Base-by-base conservation (phyloP, 345 rosid species). In the Boechera divaricarpa region DNA sequence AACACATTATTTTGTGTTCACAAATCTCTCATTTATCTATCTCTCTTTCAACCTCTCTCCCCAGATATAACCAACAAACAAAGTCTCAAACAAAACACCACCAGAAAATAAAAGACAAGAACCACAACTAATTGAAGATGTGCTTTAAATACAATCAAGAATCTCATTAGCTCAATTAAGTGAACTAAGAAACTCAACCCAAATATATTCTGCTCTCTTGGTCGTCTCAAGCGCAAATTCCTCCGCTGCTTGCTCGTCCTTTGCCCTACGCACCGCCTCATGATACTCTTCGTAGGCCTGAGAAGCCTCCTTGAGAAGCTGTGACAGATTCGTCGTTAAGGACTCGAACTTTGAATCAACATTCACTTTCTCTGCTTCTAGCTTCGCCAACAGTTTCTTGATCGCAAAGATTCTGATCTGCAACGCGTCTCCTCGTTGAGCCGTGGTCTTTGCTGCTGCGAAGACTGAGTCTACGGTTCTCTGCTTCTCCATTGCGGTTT, bases 111-210 rank as follows among this genome's bases (percentile, higher is more conserved):
- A 7, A 70, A 77, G 53, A 70, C 71, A 70, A 77, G 80, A 70
- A 70, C 35, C 53, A 77, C 52, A 70, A 70, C 54, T 77, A 77
- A 63, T 1, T 77, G 71, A n/a, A 70, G 7, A 63, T 55, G 58
- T 63, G 76, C 35, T 48, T 70, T 77, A 63, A 77, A 42, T 53
- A 77, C 53, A 28, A 45, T 56, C 29, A 70, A 77, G 76, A 77
- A 77, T 48, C 72, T 70, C 80, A 77, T 38, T 63, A 77, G 80
- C n/a, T 77, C 80, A 77, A 77, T 70, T 77, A 77, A 77, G 72
- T 13, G 80, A 77, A 21, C 76, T 77, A 71, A 70, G 80, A 77
- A 77, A 77, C 76, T 77, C 67, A 47, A 63, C 76, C 80, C 80
- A 77, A 36, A 77, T 77, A 13, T 45, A 15, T 54, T 77, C 80